Conservation (phyloP, 2,329 filamentous ascomycete genomes). For the Bipolaris victoriae region DNA sequence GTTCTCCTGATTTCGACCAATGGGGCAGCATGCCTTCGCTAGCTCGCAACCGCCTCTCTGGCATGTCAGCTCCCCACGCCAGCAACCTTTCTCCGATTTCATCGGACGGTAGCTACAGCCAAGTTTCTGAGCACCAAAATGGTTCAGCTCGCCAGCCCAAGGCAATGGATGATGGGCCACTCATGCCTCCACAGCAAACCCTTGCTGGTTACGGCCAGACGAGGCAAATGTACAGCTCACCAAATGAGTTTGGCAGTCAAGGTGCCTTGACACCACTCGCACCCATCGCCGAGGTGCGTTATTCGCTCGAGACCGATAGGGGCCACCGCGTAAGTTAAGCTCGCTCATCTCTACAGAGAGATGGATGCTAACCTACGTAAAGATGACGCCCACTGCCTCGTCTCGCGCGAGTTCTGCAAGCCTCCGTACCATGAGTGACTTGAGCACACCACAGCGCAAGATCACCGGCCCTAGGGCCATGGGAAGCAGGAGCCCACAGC, state of each 20-base stretch:
- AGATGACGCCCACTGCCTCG: slow-evolving; percentile 45
- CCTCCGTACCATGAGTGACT: slow-evolving; percentile 31
- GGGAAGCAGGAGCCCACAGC: slow-evolving; percentile 50
- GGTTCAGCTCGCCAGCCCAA: slow-evolving; percentile 60
- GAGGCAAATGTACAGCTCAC: slow-evolving; percentile 48
- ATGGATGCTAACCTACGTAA: slow-evolving; percentile 17
- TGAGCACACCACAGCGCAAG: slow-evolving; percentile 49
- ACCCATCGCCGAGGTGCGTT: slow-evolving; percentile 59
- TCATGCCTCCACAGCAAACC: slow-evolving; percentile 60
- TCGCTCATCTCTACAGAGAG: neutral
- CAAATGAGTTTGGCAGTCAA: slow-evolving; percentile 46
- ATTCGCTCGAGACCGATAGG: slow-evolving; percentile 57
- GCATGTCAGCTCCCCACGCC: slow-evolving; percentile 39
- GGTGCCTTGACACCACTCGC: slow-evolving; percentile 51
- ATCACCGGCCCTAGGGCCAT: slow-evolving; percentile 59
- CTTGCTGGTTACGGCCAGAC: slow-evolving; percentile 48
- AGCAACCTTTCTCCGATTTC: slow-evolving; percentile 48
- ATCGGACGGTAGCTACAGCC: slow-evolving; percentile 47
- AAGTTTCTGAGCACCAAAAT: slow-evolving; percentile 47
- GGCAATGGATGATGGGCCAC: slow-evolving; percentile 62
- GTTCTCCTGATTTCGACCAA: slow-evolving; percentile 52
- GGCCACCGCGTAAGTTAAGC: slow-evolving; percentile 32
- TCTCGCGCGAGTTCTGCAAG: slow-evolving; percentile 37
- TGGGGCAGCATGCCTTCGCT: slow-evolving; percentile 57
- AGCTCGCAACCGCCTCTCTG: slow-evolving; percentile 49